A percentile compares a stretch with the other conserved stretches of the same genome.
These are phyloP conservation scores for Cyberlindnera mycetangii DNA, from an alignment of 805 yeast genomes.

Conservation along the genomic window DNA sequence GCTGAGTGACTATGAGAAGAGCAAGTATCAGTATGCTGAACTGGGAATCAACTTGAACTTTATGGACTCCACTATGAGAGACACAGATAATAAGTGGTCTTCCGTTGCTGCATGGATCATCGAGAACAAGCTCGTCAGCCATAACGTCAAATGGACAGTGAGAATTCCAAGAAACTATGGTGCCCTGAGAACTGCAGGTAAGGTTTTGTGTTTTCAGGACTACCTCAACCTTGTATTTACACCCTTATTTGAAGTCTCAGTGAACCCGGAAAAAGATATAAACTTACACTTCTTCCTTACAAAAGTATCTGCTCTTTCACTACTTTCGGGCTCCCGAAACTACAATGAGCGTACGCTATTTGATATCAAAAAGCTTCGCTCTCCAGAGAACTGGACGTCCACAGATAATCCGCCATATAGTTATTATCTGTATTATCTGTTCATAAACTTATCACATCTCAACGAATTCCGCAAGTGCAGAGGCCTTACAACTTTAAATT, in stretches of 20 bases:
- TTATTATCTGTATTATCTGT: slow-evolving; percentile 37
- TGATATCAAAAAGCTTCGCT: slow-evolving; percentile 18
- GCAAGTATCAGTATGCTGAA: slow-evolving; percentile 38
- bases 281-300: slow-evolving; percentile 32
- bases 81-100: slow-evolving; percentile 26
- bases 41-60: slow-evolving; percentile 34
- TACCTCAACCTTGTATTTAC: slow-evolving; percentile 32
- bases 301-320: slow-evolving; percentile 33
- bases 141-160: slow-evolving; percentile 39
- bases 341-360: slow-evolving; percentile 19
- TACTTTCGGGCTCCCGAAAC: slow-evolving; percentile 27
- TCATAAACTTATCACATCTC: slow-evolving; percentile 22
- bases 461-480: slow-evolving; percentile 22
- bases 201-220: slow-evolving; percentile 31
- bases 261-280: slow-evolving; percentile 24
- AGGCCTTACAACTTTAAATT: slow-evolving; percentile 16
- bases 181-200: slow-evolving; percentile 20
- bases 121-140: slow-evolving; percentile 36
- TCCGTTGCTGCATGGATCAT: slow-evolving; percentile 35
- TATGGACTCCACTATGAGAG: slow-evolving; percentile 18
- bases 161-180: slow-evolving; percentile 33
- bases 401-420: slow-evolving; percentile 39
- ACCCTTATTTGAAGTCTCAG: slow-evolving; percentile 31
- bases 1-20: slow-evolving; percentile 33
- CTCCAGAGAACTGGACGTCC: slow-evolving; percentile 33